These are phyloP conservation scores for Plasmodium billcollinsi DNA, from an alignment of 169 alveolate genomes.

Conservation along the genomic window DNA sequence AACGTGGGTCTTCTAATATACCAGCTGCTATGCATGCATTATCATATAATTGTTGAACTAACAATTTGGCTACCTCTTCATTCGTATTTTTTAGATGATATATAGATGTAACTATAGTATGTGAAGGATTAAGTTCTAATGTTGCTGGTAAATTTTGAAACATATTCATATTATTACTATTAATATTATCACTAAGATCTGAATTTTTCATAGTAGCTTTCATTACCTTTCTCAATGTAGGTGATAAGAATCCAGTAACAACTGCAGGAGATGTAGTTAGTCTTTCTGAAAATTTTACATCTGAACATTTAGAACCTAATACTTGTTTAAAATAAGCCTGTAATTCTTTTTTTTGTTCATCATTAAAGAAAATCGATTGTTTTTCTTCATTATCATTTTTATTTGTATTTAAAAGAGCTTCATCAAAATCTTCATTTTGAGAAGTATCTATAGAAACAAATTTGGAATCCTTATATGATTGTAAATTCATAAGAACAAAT, in stretches of 20 bases:
- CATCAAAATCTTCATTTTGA: slow-evolving; percentile 76
- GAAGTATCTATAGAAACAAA: slow-evolving; percentile 84
- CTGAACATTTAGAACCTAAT: slow-evolving; percentile 84
- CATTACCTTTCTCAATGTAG: slow-evolving; percentile 89
- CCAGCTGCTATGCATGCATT: slow-evolving; percentile 95
- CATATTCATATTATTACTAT: slow-evolving; percentile 42
- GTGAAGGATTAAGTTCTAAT: slow-evolving; percentile 89
- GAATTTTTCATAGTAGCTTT: slow-evolving; percentile 87
- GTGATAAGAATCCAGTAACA: slow-evolving; percentile 90
- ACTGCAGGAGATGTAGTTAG: slow-evolving; percentile 92
- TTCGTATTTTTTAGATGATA: slow-evolving; percentile 82
- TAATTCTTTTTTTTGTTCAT: slow-evolving; percentile 66
- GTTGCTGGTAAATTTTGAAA: slow-evolving; percentile 85
- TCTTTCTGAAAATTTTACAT: slow-evolving; percentile 91
- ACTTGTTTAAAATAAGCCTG: slow-evolving; percentile 75
- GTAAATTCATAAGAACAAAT: slow-evolving; percentile 89
- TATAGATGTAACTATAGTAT: slow-evolving; percentile 80
- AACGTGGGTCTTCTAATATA: slow-evolving; percentile 92
- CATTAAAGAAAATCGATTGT: slow-evolving; percentile 74
- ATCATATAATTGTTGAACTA: slow-evolving; percentile 89
- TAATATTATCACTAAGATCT: slow-evolving; percentile 76
- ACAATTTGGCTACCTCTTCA: slow-evolving; percentile 86
- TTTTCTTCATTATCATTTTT: slow-evolving; percentile 54
- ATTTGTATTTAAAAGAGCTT: slow-evolving; percentile 78
- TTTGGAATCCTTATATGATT: slow-evolving; percentile 81